Conservation (phyloP, 768 basidiomycete genomes). For the Lactarius tabidus region DNA sequence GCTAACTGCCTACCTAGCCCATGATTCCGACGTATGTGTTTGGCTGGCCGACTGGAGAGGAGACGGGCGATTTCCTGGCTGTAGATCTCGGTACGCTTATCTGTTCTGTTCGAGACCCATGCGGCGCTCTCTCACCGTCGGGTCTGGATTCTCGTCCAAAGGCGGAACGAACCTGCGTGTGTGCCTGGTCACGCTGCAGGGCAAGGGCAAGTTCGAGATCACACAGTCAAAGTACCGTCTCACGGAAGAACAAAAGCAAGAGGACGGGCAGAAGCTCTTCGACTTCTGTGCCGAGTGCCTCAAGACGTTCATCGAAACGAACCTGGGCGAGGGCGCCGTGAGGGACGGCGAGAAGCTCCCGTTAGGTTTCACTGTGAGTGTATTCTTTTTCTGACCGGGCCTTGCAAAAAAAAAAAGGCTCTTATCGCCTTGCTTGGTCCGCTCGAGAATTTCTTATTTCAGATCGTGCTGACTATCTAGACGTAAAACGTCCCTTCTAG, state of each 20-base stretch:
- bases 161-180: constrained; percentile 98
- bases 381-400: constrained; percentile 23
- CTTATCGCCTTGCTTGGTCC: constrained; percentile 17
- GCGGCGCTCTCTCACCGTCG: neutral
- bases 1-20: constrained; percentile 46
- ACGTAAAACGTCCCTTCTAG: constrained; percentile 35
- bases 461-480: constrained; percentile 20
- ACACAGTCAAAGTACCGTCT: constrained; percentile 97
- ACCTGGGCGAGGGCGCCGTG: constrained; percentile 50
- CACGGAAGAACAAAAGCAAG: constrained; percentile 96
- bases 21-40: constrained; percentile 99
- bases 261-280: constrained; percentile 91
- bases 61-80: constrained; percentile 86
- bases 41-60: constrained; percentile 88
- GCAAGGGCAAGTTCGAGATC: constrained; percentile 94
- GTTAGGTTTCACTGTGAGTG: constrained; percentile 91
- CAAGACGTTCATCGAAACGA: constrained; percentile 80
- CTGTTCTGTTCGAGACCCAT: constrained; percentile 8
- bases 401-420: no score
- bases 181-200: constrained; percentile 89
- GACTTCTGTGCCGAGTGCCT: constrained; percentile 97
- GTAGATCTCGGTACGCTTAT: constrained; percentile 79
- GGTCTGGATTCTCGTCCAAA: constrained; percentile 29
- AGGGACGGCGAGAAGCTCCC: constrained; percentile 60
- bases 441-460: constrained; percentile 6